Evolutionary conservation across 2,329 filamentous ascomycete genomes (phyloP).

Genomic region (Tympanopsis confertula): DNA sequence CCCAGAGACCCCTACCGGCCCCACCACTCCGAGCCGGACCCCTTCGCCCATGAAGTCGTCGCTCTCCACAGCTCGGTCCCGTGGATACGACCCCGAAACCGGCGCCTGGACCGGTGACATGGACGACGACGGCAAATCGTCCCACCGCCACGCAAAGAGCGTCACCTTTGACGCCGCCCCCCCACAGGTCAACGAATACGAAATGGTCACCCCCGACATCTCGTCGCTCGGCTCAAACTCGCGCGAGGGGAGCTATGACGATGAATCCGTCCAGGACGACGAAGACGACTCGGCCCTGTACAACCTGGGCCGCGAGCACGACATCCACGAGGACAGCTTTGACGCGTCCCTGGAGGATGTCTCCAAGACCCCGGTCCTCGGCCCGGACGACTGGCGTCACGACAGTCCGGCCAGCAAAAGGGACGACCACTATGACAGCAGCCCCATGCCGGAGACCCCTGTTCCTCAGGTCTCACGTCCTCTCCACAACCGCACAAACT

Average conservation of each 20-base stretch:
- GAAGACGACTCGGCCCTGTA: constrained; percentile 43
- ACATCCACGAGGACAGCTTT: constrained; percentile 75
- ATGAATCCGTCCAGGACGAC: constrained; percentile 32
- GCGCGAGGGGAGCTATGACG: constrained; percentile 79
- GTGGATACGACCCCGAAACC: constrained; percentile 57
- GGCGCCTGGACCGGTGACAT: constrained; percentile 59
- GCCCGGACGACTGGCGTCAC: constrained; percentile 91
- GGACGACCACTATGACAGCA: constrained; percentile 51
- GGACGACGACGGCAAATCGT: constrained; percentile 44
- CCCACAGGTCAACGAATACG: constrained; percentile 92
- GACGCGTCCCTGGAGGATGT: constrained; percentile 91
- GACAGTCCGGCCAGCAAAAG: constrained; percentile 35
- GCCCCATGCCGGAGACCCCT: neutral
- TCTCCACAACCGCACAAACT: constrained; percentile 53
- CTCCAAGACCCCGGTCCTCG: constrained; percentile 94
- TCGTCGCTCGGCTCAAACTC: constrained; percentile 84
- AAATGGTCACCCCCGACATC: constrained; percentile 90
- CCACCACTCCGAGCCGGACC: constrained; percentile 12
- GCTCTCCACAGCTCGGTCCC: constrained; percentile 57
- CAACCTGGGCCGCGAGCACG: constrained; percentile 39
- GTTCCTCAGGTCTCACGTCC: constrained; percentile 18
- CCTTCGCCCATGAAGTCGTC: constrained; percentile 84
- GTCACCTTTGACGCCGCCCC: constrained; percentile 93
- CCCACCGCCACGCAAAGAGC: constrained; percentile 84
- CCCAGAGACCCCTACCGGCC: constrained; percentile 9